A percentile compares a stretch with the other conserved stretches of the same genome.
phyloP scores from a whole-genome alignment of 768 basidiomycete species.

The Lanmaoa pseudosensibilis region DNA sequence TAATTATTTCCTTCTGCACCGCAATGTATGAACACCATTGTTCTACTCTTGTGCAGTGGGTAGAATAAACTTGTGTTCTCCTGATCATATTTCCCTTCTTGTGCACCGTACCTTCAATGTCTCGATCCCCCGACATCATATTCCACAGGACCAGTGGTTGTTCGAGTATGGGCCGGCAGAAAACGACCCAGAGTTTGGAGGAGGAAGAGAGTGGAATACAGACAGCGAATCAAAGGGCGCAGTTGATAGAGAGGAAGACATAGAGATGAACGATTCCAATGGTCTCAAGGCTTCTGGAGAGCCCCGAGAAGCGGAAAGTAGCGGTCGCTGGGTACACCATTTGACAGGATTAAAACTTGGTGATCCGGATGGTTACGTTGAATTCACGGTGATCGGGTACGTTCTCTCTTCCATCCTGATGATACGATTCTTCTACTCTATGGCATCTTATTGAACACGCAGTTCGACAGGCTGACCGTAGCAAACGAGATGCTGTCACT shows the following conservation, averaged over 20 bases:
- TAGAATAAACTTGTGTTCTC: constrained; percentile 85
- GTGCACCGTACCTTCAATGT: constrained; percentile 92
- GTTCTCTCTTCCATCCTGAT: background rate
- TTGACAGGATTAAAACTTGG: constrained; percentile 70
- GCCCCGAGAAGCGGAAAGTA: constrained; percentile 41
- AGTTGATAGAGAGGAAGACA: background rate
- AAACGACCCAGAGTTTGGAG: constrained; percentile 73
- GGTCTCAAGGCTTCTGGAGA: constrained; percentile 7
- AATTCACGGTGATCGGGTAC: constrained; percentile 86
- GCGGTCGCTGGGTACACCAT: constrained; percentile 80
- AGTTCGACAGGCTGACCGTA: constrained; percentile 63
- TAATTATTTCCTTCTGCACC: background rate
- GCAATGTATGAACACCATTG: background rate
- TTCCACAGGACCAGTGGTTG: constrained; percentile 75
- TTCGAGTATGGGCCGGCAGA: constrained; percentile 86
- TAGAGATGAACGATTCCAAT: constrained; percentile 13
- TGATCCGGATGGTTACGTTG: constrained; percentile 60
- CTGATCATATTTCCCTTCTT: constrained; percentile 89
- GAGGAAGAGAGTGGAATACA: constrained; percentile 30
- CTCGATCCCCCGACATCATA: constrained; percentile 90
- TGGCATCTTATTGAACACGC: constrained; percentile 4
- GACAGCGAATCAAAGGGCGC: constrained; percentile 12
- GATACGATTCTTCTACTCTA: background rate
- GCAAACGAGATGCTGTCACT: constrained; percentile 94
- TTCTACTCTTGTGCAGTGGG: constrained; percentile 52